Conservation (phyloP, 805 yeast genomes). For the Saturnispora kantuleensis region DNA sequence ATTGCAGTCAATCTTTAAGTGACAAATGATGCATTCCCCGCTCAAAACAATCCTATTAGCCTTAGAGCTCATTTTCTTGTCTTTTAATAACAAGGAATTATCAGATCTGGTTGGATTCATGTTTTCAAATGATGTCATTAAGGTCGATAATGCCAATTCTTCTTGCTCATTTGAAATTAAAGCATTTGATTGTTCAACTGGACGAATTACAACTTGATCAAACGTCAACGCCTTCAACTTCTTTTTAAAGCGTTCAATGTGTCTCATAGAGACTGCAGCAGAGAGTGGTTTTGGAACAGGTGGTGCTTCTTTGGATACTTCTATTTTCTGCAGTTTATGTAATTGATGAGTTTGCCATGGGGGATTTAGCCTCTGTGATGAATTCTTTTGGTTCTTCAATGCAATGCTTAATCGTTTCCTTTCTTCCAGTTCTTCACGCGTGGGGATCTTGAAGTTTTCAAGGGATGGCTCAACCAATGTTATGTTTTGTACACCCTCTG, state of each 20-base stretch:
- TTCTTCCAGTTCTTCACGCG: constrained; percentile 4
- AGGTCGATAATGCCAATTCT: too few relatives aligned
- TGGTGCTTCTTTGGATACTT: constrained; percentile 14
- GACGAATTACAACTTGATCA: not conserved
- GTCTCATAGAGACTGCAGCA: constrained; percentile 12
- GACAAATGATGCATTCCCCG: constrained; percentile 30
- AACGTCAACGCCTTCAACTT: constrained; percentile 14
- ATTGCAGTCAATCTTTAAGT: constrained; percentile 35
- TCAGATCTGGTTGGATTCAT: not conserved
- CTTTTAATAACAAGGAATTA: not conserved
- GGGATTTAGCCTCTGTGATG: not conserved
- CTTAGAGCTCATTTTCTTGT: not conserved
- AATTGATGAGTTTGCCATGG: not conserved
- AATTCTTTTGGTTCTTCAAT: not conserved
- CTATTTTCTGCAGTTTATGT: not conserved
- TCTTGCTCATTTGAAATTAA: not conserved
- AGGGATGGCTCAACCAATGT: not conserved
- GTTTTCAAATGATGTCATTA: too few relatives aligned
- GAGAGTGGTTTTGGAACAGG: constrained; percentile 13
- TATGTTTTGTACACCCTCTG: not conserved
- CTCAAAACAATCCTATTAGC: constrained; percentile 10
- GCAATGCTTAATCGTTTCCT: not conserved
- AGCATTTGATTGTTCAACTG: not conserved
- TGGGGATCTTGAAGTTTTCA: constrained; percentile 3
- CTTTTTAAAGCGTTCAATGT: constrained; percentile 17